Base-by-base conservation (phyloP, 2,329 filamentous ascomycete species). In the Ilyonectria sp. region DNA sequence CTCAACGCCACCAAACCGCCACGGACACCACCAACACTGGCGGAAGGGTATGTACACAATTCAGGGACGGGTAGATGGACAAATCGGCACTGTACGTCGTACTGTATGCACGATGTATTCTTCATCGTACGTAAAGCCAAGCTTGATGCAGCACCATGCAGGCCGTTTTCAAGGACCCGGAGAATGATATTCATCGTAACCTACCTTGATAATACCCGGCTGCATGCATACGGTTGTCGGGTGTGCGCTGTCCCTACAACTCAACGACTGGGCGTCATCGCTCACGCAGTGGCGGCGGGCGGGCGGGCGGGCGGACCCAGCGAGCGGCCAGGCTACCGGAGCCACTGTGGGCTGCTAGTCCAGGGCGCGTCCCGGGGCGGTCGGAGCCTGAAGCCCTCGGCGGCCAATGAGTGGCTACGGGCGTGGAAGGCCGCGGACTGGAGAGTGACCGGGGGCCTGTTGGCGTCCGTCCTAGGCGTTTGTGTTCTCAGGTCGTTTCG, bases 181-280 rank as follows among this genome's bases (percentile, higher is more conserved):
- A 33, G 10, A n/a, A 33, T 6, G 33, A 15, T 17, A 43, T 43
- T 17, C 40, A 43, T 43, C 13, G 37, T 17, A 15, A 6, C 46
- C 31, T 7, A 46, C 8, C 2, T 46, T 19, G 10, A 10, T 23
- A 19, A 10, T 23, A 47, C 26, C 17, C 26, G 8, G 8, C 6
- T 50, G 7, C 26, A 26, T 19, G 43, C 33, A 17, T 26, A 26
- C 4, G 26, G 26, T 23, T 61, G 63, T 65, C 33, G 60, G 57
- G 63, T 21, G 58, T 66, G 63, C 23, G 63, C 37, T 61, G 63
- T 66, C 63, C 63, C 46, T 61, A 58, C 63, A 31, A 53, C 57
- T 35, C 6, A 57, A 65, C 35, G 57, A 65, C 43, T 65, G 57
- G 63, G 33, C 47, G 13, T 29, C 40, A 53, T 49, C 55, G 31